phyloP scores from a whole-genome alignment of 495 filamentous ascomycete genomes.

The Penicillium canariense region DNA sequence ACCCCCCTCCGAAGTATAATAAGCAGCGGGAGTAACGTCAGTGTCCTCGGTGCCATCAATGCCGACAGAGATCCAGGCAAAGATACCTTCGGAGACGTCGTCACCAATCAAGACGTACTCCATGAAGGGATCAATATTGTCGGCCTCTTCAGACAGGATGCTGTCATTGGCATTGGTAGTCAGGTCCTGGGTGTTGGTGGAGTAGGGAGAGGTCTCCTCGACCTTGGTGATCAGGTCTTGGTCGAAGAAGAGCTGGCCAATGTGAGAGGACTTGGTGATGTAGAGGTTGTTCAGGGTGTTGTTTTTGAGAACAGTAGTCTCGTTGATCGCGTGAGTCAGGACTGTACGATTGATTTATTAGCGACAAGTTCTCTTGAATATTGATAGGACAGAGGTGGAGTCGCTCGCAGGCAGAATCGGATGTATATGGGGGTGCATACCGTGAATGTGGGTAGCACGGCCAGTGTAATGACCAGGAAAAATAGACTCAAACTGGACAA shows the following conservation, averaged over 20 bases:
- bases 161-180: slow-evolving; percentile 53
- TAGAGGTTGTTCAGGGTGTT: slow-evolving; percentile 34
- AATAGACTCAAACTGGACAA: slow-evolving; percentile 48
- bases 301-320: slow-evolving; percentile 30
- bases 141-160: slow-evolving; percentile 46
- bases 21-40: slow-evolving; percentile 30
- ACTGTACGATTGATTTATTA: slow-evolving; percentile 12
- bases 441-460: slow-evolving; percentile 36
- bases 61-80: slow-evolving; percentile 38
- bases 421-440: slow-evolving; percentile 13
- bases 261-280: slow-evolving; percentile 40
- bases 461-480: slow-evolving; percentile 58
- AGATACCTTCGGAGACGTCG: slow-evolving; percentile 32
- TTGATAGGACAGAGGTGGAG: not conserved
- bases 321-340: slow-evolving; percentile 37
- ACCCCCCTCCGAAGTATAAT: slow-evolving; percentile 35
- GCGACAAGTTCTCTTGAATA: not conserved
- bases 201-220: slow-evolving; percentile 52
- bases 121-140: slow-evolving; percentile 54
- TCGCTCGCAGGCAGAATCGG: no score
- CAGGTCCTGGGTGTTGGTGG: slow-evolving; percentile 49
- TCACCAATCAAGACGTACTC: slow-evolving; percentile 46
- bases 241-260: slow-evolving; percentile 65
- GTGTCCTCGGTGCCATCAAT: slow-evolving; percentile 28
- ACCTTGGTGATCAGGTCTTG: slow-evolving; percentile 48